phyloP scores from a whole-genome alignment of 2,329 filamentous ascomycete species.

The Fusarium avenaceum region DNA sequence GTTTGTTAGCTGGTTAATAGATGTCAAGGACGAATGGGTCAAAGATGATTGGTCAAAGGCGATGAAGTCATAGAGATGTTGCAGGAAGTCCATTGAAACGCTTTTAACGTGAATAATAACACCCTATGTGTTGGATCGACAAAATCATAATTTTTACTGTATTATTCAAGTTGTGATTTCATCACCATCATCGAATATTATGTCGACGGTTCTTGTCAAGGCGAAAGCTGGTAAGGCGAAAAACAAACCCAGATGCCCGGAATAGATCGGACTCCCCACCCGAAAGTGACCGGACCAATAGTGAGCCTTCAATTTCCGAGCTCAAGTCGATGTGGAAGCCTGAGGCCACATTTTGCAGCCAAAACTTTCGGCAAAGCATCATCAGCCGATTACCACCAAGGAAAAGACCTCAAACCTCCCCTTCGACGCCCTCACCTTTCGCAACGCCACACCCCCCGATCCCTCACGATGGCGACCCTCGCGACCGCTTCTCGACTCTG shows the following conservation, averaged over 20 bases:
- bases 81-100: conserved; percentile 31
- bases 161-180: background rate
- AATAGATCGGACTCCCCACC: conserved; percentile 51
- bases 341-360: conserved; percentile 58
- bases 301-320: conserved; percentile 62
- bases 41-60: conserved; percentile 42
- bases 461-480: conserved; percentile 73
- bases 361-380: conserved; percentile 61
- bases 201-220: conserved; percentile 13
- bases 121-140: fast-evolving
- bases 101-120: background rate
- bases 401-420: conserved; percentile 64
- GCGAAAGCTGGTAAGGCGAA: conserved; percentile 29
- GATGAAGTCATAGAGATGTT: conserved; percentile 1
- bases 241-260: conserved; percentile 46
- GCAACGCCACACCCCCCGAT: conserved; percentile 49
- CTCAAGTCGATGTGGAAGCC: conserved; percentile 54
- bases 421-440: conserved; percentile 45
- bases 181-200: conserved; percentile 4
- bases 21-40: conserved; percentile 45
- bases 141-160: background rate
- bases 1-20: conserved; percentile 2
- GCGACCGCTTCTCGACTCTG: conserved; percentile 76
- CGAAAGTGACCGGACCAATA: conserved; percentile 58
- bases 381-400: conserved; percentile 54